These are phyloP conservation scores for Globisporangium sylvaticum DNA, from an alignment of 352 stramenopile genomes.

Conservation along the genomic window DNA sequence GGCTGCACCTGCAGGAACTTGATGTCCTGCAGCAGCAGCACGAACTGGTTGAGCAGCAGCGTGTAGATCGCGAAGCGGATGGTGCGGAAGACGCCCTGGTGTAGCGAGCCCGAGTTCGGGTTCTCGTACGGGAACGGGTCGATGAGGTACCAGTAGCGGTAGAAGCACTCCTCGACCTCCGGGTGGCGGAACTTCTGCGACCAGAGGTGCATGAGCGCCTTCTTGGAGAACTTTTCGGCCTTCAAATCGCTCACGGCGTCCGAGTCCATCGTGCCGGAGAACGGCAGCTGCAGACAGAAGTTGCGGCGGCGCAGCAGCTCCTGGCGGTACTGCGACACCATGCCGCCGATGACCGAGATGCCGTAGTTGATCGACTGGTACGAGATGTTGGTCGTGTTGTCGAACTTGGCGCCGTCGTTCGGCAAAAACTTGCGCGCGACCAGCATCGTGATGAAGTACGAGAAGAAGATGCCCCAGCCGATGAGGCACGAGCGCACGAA, in stretches of 20 bases:
- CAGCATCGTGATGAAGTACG: slow-evolving; percentile 61
- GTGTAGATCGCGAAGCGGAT: slow-evolving; percentile 77
- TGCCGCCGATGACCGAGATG: slow-evolving; percentile 71
- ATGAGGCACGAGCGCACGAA: slow-evolving; percentile 71
- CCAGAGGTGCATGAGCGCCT: slow-evolving; percentile 56
- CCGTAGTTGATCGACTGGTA: slow-evolving; percentile 85
- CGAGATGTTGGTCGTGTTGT: slow-evolving; percentile 70
- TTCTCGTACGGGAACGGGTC: slow-evolving; percentile 83
- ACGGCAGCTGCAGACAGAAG: slow-evolving; percentile 72
- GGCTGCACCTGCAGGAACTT: slow-evolving; percentile 73
- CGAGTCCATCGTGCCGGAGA: slow-evolving; percentile 65
- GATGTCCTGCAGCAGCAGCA: slow-evolving; percentile 72
- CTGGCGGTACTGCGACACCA: slow-evolving; percentile 84
- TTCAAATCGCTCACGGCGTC: slow-evolving; percentile 57
- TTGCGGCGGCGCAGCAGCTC: slow-evolving; percentile 72
- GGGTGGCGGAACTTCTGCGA: slow-evolving; percentile 71
- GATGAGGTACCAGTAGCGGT: slow-evolving; percentile 84
- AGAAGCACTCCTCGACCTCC: slow-evolving; percentile 77
- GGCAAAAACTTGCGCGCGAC: slow-evolving; percentile 37
- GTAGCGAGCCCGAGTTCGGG: slow-evolving; percentile 69
- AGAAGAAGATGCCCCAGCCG: slow-evolving; percentile 68
- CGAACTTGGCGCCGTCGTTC: slow-evolving; percentile 31
- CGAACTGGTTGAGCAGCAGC: slow-evolving; percentile 64
- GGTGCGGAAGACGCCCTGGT: slow-evolving; percentile 64
- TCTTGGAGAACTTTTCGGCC: slow-evolving; percentile 72